phyloP scores from a whole-genome alignment of 805 yeast species.

The Wickerhamiella vanderwaltii region DNA sequence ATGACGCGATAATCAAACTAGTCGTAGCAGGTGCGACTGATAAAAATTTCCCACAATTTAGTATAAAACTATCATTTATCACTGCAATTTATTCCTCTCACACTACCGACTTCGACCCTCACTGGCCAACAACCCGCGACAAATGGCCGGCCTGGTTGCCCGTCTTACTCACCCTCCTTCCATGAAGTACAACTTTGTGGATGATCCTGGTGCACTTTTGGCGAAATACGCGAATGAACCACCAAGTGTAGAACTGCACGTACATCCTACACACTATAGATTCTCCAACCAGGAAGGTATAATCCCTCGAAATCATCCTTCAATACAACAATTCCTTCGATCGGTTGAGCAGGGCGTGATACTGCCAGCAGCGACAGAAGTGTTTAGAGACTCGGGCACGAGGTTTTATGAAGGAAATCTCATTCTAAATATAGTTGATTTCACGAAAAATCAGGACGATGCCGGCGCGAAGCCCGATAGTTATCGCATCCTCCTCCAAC shows the following conservation, averaged over 20 bases:
- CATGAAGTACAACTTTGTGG: slow-evolving; percentile 32
- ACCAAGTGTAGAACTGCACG: slow-evolving; percentile 78
- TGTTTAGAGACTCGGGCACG: slow-evolving; percentile 74
- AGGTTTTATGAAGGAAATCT: slow-evolving; percentile 82
- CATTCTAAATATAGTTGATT: slow-evolving; percentile 77
- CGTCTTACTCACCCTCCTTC: too few relatives aligned
- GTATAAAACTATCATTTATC: too few relatives aligned
- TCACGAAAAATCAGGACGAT: slow-evolving; percentile 24
- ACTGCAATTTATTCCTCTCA: too few relatives aligned
- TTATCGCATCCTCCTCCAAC: slow-evolving; percentile 64
- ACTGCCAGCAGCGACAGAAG: slow-evolving; percentile 82
- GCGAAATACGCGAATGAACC: slow-evolving; percentile 65
- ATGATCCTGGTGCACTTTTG: slow-evolving; percentile 59
- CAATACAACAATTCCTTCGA: slow-evolving; percentile 61
- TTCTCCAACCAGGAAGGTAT: slow-evolving; percentile 86
- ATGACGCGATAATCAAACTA: too few relatives aligned
- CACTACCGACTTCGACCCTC: too few relatives aligned
- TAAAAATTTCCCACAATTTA: too few relatives aligned
- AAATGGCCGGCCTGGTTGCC: too few relatives aligned
- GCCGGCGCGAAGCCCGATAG: slow-evolving; percentile 46
- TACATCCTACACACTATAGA: slow-evolving; percentile 80
- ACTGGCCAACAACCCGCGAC: too few relatives aligned
- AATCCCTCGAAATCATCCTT: slow-evolving; percentile 66
- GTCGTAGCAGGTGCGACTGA: too few relatives aligned
- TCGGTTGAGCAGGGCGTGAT: slow-evolving; percentile 71